phyloP scores from a whole-genome alignment of 2,329 filamentous ascomycete genomes.

The Stachybotrys chlorohalonatus region DNA sequence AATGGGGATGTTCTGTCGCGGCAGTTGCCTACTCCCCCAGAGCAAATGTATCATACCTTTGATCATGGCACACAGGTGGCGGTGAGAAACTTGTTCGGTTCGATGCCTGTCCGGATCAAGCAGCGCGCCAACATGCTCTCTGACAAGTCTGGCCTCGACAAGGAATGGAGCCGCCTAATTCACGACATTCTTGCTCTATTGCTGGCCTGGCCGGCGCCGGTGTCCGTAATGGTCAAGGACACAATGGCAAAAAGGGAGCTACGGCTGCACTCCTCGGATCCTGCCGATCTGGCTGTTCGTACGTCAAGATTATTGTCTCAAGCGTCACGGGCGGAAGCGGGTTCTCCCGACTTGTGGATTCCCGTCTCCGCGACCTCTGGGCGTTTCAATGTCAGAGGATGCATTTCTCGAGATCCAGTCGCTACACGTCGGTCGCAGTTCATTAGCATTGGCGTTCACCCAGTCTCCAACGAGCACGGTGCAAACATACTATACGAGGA shows the following conservation, averaged over 20 bases:
- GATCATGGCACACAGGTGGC: constrained; percentile 66
- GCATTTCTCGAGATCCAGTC: constrained; percentile 60
- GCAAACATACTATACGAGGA: constrained; percentile 65
- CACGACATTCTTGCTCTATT: constrained; percentile 52
- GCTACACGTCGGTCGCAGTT: constrained; percentile 71
- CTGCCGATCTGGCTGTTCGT: constrained; percentile 10
- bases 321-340: constrained; percentile 49
- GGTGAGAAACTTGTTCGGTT: constrained; percentile 77
- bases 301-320: constrained; percentile 52
- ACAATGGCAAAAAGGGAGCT: constrained; percentile 23
- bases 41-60: constrained; percentile 45
- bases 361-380: constrained; percentile 57
- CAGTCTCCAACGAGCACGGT: constrained; percentile 45
- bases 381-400: constrained; percentile 55
- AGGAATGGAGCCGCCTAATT: constrained; percentile 57
- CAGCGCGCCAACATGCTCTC: constrained; percentile 52
- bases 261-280: constrained; percentile 21
- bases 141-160: constrained; percentile 42
- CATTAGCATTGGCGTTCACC: constrained; percentile 66
- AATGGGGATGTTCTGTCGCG: constrained; percentile 58
- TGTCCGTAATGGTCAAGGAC: constrained; percentile 53
- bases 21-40: constrained; percentile 48
- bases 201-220: constrained; percentile 55
- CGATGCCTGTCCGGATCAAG: constrained; percentile 84
- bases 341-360: constrained; percentile 54